These are phyloP conservation scores for Mallotus repandus DNA, from an alignment of 441 rosid genomes.

Conservation along the genomic window DNA sequence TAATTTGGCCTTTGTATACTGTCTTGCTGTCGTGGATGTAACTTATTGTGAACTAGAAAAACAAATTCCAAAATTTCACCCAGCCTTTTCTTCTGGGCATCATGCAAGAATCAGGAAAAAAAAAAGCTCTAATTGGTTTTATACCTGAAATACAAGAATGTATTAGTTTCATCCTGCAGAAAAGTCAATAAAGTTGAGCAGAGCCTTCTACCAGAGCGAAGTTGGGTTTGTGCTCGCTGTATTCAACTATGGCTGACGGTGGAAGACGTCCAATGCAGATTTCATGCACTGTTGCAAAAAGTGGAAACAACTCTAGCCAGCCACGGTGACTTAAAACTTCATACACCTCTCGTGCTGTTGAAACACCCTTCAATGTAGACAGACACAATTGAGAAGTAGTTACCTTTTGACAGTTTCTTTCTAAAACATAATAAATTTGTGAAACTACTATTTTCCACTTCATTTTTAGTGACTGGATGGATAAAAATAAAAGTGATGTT, in stretches of 20 bases:
- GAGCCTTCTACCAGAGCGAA: conserved; percentile 40
- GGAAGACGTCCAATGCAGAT: conserved; percentile 73
- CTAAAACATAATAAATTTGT: neutral
- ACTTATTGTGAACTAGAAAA: conserved; percentile 16
- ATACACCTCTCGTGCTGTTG: conserved; percentile 85
- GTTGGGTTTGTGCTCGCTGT: conserved; percentile 64
- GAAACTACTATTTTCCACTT: neutral
- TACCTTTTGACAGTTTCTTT: neutral
- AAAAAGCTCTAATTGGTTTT: conserved; percentile 13
- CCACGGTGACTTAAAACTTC: conserved; percentile 75
- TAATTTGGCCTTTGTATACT: conserved; percentile 13
- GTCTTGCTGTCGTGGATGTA: conserved; percentile 14
- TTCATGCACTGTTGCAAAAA: conserved; percentile 78
- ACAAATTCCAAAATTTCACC: conserved; percentile 6
- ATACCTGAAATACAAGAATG: conserved; percentile 10
- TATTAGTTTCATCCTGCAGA: conserved; percentile 15
- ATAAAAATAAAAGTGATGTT: neutral
- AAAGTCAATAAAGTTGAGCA: conserved; percentile 29
- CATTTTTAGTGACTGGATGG: neutral
- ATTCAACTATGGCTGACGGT: conserved; percentile 82
- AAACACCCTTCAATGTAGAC: conserved; percentile 64
- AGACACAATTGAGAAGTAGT: neutral
- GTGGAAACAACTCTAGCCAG: conserved; percentile 90
- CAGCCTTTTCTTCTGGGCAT: conserved; percentile 7
- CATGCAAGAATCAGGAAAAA: conserved; percentile 7